phyloP scores from a whole-genome alignment of 208 protist species.

The Acanthamoeba culbertsoni region DNA sequence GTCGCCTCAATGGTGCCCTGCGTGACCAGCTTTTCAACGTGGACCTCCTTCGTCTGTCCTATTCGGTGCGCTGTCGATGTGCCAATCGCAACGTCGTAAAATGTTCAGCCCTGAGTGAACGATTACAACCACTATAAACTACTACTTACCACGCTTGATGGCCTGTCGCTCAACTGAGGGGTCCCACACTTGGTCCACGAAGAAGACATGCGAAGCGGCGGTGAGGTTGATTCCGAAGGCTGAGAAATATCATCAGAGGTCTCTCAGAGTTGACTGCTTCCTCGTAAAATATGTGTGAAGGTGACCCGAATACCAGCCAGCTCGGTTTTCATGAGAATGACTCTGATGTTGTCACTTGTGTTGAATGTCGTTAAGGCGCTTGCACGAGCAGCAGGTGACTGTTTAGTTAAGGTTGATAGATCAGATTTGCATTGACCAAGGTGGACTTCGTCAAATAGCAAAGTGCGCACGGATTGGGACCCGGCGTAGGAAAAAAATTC shows the following conservation, averaged over 20 bases:
- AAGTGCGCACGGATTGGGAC: background rate
- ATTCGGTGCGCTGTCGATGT: constrained; percentile 67
- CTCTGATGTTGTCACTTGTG: constrained; percentile 33
- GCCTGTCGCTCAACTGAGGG: constrained; percentile 66
- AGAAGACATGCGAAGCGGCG: constrained; percentile 66
- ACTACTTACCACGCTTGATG: constrained; percentile 62
- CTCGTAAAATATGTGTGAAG: background rate
- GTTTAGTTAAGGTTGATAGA: too few relatives aligned
- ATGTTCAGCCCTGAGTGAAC: background rate
- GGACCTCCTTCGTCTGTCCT: constrained; percentile 64
- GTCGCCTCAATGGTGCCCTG: constrained; percentile 61
- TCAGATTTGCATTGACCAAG: too few relatives aligned
- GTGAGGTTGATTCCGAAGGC: constrained; percentile 75
- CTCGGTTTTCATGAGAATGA: constrained; percentile 74
- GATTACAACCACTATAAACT: background rate
- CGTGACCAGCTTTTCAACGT: constrained; percentile 71
- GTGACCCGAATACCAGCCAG: constrained; percentile 43
- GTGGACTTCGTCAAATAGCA: too few relatives aligned
- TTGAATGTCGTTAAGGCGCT: constrained; percentile 64
- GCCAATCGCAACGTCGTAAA: background rate
- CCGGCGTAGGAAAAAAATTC: constrained; percentile 47
- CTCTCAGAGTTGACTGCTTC: background rate
- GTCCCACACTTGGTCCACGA: constrained; percentile 68
- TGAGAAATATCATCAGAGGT: background rate
- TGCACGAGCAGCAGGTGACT: background rate